phyloP scores from a whole-genome alignment of 2,329 filamentous ascomycete genomes.

The Colletotrichum cuscutae region DNA sequence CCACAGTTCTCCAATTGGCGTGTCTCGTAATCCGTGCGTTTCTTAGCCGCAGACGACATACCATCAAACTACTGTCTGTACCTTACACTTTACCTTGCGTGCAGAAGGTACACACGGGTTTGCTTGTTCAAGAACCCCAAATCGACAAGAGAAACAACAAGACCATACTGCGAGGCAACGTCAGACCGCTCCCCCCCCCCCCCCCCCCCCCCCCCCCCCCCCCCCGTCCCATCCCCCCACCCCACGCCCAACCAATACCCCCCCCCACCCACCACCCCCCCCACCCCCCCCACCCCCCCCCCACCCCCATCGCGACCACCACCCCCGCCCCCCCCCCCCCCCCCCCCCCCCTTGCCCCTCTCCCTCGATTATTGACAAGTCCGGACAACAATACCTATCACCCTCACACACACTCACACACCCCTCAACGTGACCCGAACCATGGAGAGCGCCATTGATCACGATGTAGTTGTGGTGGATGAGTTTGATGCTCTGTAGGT shows the following conservation, averaged over 20 bases:
- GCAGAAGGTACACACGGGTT: no score
- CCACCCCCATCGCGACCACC: no score
- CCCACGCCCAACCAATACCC: no score
- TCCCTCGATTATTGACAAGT: background rate
- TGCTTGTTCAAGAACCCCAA: no score
- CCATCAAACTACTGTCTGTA: background rate
- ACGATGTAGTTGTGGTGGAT: conserved; percentile 57
- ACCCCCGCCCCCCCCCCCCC: no score
- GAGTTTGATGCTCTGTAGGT: conserved; percentile 68
- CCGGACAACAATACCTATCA: background rate
- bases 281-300: no score
- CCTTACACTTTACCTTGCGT: no score
- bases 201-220: no score
- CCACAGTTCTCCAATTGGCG: conserved; percentile 24
- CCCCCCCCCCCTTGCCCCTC: background rate
- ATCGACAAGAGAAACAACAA: background rate
- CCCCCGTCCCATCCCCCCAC: no score
- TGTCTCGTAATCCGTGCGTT: background rate
- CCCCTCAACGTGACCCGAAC: background rate
- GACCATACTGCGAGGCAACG: background rate
- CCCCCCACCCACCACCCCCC: no score
- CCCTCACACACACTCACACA: background rate
- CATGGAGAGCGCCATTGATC: conserved; percentile 44
- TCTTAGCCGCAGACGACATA: conserved; percentile 5
- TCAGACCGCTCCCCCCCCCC: background rate